Percentiles rank a stretch among this genome's conserved stretches.
Conservation (phyloP, 75 land plant genomes). For the Gnetum montanum region DNA sequence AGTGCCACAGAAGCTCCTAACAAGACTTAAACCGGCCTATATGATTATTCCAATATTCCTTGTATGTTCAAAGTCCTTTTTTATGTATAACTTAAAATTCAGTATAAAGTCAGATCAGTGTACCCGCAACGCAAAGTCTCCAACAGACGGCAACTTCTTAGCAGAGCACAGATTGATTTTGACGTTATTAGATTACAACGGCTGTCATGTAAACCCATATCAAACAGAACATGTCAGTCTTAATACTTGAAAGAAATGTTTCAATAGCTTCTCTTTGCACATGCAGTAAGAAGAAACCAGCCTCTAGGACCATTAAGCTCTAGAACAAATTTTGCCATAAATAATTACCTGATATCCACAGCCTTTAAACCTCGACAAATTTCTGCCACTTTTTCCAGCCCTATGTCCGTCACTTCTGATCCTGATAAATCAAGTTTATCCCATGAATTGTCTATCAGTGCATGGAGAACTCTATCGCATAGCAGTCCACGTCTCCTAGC, state of each 20-base stretch:
- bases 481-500: constrained; percentile 78
- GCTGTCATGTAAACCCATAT: too few species aligned
- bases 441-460: constrained; percentile 76
- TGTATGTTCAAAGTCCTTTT: too few species aligned
- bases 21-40: too few species aligned
- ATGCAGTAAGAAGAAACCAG: too few species aligned
- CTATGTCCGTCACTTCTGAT: constrained; percentile 71
- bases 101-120: background rate
- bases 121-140: constrained; percentile 90
- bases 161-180: constrained; percentile 43
- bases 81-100: background rate
- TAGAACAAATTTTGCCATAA: background rate
- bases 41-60: too few species aligned
- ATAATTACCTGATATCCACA: constrained; percentile 89
- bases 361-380: constrained; percentile 48
- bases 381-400: constrained; percentile 35
- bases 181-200: constrained; percentile 54
- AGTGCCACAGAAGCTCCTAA: too few species aligned
- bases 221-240: too few species aligned
- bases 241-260: too few species aligned
- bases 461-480: constrained; percentile 55
- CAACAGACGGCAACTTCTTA: constrained; percentile 46
- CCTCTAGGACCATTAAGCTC: too few species aligned
- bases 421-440: constrained; percentile 82
- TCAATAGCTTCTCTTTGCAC: too few species aligned